A percentile compares a stretch with the other conserved stretches of the same genome.
phyloP scores from a whole-genome alignment of 257 asterid species.

The Knoxia roxburghii region DNA sequence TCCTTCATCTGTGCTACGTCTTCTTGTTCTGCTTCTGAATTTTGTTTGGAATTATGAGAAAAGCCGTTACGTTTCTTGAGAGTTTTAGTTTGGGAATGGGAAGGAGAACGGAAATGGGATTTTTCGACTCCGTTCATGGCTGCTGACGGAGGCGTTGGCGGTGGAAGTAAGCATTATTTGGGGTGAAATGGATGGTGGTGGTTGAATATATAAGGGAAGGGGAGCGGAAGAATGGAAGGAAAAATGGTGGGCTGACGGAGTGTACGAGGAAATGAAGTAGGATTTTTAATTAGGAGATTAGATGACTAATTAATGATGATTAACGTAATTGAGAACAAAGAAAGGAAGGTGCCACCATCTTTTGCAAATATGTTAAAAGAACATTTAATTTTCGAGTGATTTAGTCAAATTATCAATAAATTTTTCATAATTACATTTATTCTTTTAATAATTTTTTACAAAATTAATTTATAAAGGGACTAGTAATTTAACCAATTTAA shows the following conservation, averaged over 20 bases:
- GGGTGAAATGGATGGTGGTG: neutral
- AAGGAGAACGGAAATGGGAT: slow-evolving; percentile 32
- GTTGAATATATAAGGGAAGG: slow-evolving; percentile 8
- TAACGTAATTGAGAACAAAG: too few species aligned
- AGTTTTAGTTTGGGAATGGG: slow-evolving; percentile 12
- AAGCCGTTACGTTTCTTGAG: slow-evolving; percentile 19
- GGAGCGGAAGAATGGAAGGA: neutral
- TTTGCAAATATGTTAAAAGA: too few species aligned
- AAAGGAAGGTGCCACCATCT: too few species aligned
- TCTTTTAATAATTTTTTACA: too few species aligned
- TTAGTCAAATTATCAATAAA: too few species aligned
- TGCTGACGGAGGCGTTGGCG: neutral
- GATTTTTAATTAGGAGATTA: neutral
- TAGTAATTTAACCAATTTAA: too few species aligned
- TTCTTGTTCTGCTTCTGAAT: too few species aligned
- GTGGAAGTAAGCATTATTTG: neutral
- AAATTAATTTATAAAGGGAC: too few species aligned
- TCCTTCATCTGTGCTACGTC: slow-evolving; percentile 4
- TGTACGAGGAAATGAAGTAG: slow-evolving; percentile 17
- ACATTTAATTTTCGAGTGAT: too few species aligned
- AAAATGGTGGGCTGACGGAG: slow-evolving; percentile 23
- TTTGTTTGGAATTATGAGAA: neutral
- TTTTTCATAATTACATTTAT: too few species aligned
- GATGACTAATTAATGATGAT: too few species aligned
- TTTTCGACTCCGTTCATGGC: slow-evolving; percentile 40